Evolutionary conservation across 495 filamentous ascomycete genomes (phyloP), one percentile per base, ranked within the genome.

Genomic region (Daldinia loculata): DNA sequence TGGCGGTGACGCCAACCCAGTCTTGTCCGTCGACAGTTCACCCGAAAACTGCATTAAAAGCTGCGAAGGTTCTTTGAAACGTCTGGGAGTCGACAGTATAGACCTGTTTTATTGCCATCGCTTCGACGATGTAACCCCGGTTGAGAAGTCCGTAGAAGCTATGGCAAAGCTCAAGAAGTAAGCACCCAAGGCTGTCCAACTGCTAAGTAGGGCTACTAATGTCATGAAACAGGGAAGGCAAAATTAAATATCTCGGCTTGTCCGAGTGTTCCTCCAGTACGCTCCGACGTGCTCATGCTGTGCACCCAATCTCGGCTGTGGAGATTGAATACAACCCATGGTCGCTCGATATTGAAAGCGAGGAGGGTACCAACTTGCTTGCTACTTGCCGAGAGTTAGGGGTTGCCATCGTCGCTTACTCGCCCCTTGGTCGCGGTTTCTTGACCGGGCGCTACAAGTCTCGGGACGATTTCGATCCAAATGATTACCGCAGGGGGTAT

Each of bases 41-140:
- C 84, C 87, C 0, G 87, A 86, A 63, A 87, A 89, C 60, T 83
- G 83, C 38, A 77, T 80, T 2, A 7, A 77, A 27, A 80, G 84
- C n/a, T 84, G 84, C 65, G 84, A 84, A 60, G 81, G 78, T 65
- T 87, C 83, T 12, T 74, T 91, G 43, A 75, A 80, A 52, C 74
- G 85, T 0, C 81, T 92, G 3, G 84, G 83, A 0, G 71, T 85
- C 0, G 80, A 84, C 1, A 71, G 62, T 6, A 82, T 93, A 38
- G 89, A 93, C 64, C 74, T 93, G 9, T 90, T 85, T 67, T 91
- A 91, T 66, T 76, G 81, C 34, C 89, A 91, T 69, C 84, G 84
- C 0, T 78, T 85, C 15, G 84, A 87, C 60, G 56, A 70, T 5
- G 80, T 80, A 50, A 86, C 87, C 0, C 90, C 90, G 0, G 83